These are phyloP conservation scores for Trichoderma guizhouense DNA, from an alignment of 2,329 filamentous ascomycete species.

Conservation along the genomic window DNA sequence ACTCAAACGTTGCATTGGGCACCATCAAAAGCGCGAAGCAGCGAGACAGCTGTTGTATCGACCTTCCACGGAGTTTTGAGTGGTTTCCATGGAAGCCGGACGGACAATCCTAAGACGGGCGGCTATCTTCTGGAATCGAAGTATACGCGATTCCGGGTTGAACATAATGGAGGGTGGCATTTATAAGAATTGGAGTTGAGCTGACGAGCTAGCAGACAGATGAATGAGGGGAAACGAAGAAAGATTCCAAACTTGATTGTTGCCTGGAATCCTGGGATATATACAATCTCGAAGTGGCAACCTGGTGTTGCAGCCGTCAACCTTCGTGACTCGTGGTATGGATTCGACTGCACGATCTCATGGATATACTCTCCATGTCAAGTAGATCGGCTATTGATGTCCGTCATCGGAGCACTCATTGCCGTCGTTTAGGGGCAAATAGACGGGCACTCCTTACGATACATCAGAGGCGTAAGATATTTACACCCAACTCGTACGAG, in stretches of 20 bases:
- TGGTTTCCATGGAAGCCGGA: background rate
- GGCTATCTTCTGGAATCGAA: background rate
- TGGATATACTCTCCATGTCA: background rate
- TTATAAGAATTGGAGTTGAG: background rate
- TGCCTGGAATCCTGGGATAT: background rate
- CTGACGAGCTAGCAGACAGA: background rate
- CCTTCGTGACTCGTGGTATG: background rate
- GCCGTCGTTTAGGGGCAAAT: background rate
- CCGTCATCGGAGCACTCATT: conserved; percentile 8
- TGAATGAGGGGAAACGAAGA: background rate
- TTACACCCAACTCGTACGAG: conserved; percentile 1
- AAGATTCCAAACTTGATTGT: background rate
- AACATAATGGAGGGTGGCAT: background rate
- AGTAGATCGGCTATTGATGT: background rate
- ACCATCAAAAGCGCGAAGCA: background rate
- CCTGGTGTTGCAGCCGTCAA: background rate
- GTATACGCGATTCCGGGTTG: background rate
- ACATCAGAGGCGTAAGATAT: background rate
- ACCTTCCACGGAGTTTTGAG: background rate
- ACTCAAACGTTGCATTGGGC: background rate
- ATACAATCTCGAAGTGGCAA: background rate
- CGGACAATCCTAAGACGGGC: background rate
- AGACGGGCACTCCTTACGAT: background rate
- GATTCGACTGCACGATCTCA: background rate
- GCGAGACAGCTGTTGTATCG: background rate